Evolutionary conservation across 805 yeast genomes (phyloP).

Genomic region (Saccharomycopsis microspora): DNA sequence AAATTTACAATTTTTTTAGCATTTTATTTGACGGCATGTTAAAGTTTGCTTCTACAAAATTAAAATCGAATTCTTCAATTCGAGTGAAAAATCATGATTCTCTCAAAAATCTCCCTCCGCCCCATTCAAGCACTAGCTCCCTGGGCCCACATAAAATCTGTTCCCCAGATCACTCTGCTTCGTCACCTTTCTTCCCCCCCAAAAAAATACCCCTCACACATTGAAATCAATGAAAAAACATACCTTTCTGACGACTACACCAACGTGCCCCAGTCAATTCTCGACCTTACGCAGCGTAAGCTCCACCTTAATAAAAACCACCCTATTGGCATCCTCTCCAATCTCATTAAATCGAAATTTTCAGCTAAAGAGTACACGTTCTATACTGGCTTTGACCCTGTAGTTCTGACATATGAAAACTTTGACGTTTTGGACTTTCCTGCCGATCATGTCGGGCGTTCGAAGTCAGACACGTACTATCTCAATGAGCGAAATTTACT

Average conservation of each 20-base stretch:
- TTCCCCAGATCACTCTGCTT: no score
- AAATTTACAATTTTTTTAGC: no score
- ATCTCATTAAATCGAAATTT: slow-evolving; percentile 61
- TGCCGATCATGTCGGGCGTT: slow-evolving; percentile 83
- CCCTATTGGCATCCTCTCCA: slow-evolving; percentile 80
- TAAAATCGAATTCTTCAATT: no score
- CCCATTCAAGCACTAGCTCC: no score
- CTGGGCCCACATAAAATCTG: no score
- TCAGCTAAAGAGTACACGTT: slow-evolving; percentile 59
- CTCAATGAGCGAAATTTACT: slow-evolving; percentile 60
- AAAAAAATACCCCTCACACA: not conserved
- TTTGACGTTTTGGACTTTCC: slow-evolving; percentile 93
- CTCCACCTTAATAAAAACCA: slow-evolving; percentile 67
- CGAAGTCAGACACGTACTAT: slow-evolving; percentile 88
- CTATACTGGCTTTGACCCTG: slow-evolving; percentile 73
- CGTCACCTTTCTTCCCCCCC: no score
- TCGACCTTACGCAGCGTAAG: slow-evolving; percentile 56
- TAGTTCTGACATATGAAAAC: slow-evolving; percentile 71
- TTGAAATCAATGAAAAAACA: slow-evolving; percentile 34
- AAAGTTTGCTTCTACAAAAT: no score
- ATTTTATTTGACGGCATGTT: no score
- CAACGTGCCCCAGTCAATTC: slow-evolving; percentile 68
- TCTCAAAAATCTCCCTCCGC: no score
- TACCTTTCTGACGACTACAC: slow-evolving; percentile 70
- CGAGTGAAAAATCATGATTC: no score